A percentile compares a stretch with the other conserved stretches of the same genome.
phyloP scores from a whole-genome alignment of 768 basidiomycete species.

The Kwoniella bestiolae region DNA sequence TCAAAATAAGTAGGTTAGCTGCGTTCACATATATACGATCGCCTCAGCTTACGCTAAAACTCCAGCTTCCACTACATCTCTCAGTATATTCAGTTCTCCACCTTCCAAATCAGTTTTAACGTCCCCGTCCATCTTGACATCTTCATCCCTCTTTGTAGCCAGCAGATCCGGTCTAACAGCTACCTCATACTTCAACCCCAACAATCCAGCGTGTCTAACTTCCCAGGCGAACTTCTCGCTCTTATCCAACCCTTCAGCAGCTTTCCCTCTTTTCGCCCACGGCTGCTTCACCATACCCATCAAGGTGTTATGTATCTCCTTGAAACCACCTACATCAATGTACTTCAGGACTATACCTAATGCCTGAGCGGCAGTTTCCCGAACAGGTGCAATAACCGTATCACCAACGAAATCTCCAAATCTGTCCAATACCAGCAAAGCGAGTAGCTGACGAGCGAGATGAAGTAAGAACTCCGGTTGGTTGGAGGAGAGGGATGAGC shows the following conservation, averaged over 20 bases:
- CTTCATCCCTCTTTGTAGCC: constrained; percentile 4
- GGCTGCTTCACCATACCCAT: constrained; percentile 93
- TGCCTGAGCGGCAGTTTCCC: constrained; percentile 94
- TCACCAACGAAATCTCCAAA: constrained; percentile 98
- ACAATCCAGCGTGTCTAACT: constrained; percentile 93
- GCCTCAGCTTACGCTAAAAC: constrained; percentile 74
- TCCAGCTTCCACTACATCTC: constrained; percentile 85
- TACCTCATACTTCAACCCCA: constrained; percentile 97
- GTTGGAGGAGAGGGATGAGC: constrained; percentile 4
- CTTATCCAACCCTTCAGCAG: constrained; percentile 38
- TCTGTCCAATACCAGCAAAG: constrained; percentile 91
- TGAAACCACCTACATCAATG: constrained; percentile 79
- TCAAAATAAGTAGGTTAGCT: no score
- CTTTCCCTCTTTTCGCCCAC: constrained; percentile 60
- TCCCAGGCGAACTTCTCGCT: constrained; percentile 78
- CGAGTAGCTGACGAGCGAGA: constrained; percentile 80
- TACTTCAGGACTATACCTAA: constrained; percentile 84
- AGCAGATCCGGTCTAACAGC: constrained; percentile 89
- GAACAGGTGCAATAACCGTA: constrained; percentile 94
- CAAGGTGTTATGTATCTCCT: constrained; percentile 79
- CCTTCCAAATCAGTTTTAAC: constrained; percentile 37
- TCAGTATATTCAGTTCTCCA: constrained; percentile 61
- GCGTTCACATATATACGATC: constrained; percentile 12
- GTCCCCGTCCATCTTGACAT: constrained; percentile 47
- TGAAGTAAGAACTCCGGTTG: constrained; percentile 49